Conservation (phyloP, 2,329 filamentous ascomycete species). For the Aspergillus cejpii region DNA sequence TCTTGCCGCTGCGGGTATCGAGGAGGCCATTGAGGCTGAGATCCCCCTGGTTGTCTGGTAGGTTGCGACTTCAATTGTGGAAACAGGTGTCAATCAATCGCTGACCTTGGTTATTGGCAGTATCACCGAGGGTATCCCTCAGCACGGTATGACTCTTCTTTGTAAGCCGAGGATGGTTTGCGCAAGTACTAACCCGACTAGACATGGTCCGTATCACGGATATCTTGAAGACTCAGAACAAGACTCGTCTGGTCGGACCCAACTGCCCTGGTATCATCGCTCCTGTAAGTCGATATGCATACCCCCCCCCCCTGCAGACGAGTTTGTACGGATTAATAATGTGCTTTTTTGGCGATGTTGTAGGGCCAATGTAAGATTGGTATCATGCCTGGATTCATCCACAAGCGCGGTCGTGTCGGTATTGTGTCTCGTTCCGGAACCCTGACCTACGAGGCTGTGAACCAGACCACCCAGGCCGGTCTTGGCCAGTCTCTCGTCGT, state of each 20-base stretch:
- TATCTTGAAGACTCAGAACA: conserved; percentile 94
- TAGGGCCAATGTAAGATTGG: conserved; percentile 98
- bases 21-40: conserved; percentile 91
- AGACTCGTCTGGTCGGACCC: conserved; percentile 92
- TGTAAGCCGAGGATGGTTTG: background rate
- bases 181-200: conserved; percentile 33
- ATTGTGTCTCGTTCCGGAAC: conserved; percentile 98
- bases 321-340: conserved; percentile 4
- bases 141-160: conserved; percentile 64
- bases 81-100: conserved; percentile 9
- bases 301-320: conserved; percentile 2
- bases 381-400: conserved; percentile 99
- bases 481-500: conserved; percentile 97
- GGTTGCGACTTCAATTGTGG: conserved; percentile 21
- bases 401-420: conserved; percentile 97
- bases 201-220: conserved; percentile 99
- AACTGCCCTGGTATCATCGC: conserved; percentile 98
- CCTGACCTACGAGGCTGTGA: conserved; percentile 98
- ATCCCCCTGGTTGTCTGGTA: conserved; percentile 87
- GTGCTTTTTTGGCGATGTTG: conserved; percentile 21
- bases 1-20: conserved; percentile 86
- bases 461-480: conserved; percentile 95
- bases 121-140: conserved; percentile 96
- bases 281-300: conserved; percentile 44
- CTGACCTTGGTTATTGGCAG: conserved; percentile 20